Percentiles rank a stretch among this genome's conserved stretches.
Conservation (phyloP, 371 early-diverging fungal genomes). For the Mucor piriformis region DNA sequence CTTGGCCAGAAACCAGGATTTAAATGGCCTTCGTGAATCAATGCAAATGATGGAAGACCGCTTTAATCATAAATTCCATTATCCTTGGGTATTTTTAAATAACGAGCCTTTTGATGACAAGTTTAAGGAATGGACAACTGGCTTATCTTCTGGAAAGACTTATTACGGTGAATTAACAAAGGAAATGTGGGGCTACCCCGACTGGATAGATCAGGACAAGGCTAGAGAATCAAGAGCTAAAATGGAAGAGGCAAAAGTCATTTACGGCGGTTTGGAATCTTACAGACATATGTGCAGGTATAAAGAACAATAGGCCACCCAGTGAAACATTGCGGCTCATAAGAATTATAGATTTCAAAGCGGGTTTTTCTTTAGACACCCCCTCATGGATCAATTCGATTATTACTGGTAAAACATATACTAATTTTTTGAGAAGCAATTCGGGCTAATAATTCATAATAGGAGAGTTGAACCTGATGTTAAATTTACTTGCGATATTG, state of each 20-base stretch:
- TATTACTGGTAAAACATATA: slow-evolving; percentile 98
- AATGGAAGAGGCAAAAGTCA: slow-evolving; percentile 66
- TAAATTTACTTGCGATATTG: slow-evolving; percentile 85
- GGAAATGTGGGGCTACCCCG: slow-evolving; percentile 72
- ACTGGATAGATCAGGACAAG: slow-evolving; percentile 63
- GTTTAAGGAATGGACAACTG: slow-evolving; percentile 48
- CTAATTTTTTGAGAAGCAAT: no score
- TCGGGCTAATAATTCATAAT: no score
- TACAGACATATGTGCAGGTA: slow-evolving; percentile 97
- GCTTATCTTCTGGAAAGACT: slow-evolving; percentile 60
- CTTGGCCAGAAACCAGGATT: slow-evolving; percentile 70
- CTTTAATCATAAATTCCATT: slow-evolving; percentile 72
- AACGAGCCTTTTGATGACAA: slow-evolving; percentile 66
- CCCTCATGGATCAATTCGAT: slow-evolving; percentile 67
- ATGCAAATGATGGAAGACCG: slow-evolving; percentile 74
- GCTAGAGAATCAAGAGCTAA: slow-evolving; percentile 51
- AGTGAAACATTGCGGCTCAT: no score
- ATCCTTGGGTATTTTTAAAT: slow-evolving; percentile 80
- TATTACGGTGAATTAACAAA: slow-evolving; percentile 60
- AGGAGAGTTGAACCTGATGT: slow-evolving; percentile 97
- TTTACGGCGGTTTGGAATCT: slow-evolving; percentile 84
- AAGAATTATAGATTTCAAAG: slow-evolving; percentile 40
- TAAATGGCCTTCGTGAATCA: slow-evolving; percentile 60
- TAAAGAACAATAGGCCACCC: no score
- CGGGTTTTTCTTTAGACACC: slow-evolving; percentile 81